These are phyloP conservation scores for Paraconiothyrium sp. DNA, from an alignment of 2,329 filamentous ascomycete genomes.

Conservation along the genomic window DNA sequence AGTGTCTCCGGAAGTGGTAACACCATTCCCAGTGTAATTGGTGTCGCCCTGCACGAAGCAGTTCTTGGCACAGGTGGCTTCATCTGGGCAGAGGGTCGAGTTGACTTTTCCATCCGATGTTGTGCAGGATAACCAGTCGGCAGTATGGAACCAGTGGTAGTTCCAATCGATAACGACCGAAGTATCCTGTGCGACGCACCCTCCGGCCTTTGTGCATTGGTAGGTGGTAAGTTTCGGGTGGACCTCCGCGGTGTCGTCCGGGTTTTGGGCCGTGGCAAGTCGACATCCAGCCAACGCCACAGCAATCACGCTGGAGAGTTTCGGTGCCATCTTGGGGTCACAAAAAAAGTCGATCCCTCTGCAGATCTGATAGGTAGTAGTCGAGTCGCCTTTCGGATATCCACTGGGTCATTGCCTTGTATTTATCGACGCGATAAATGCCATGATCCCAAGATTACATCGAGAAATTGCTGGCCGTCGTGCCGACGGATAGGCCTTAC, in stretches of 20 bases:
- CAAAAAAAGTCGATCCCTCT: neutral
- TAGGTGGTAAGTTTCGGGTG: conserved; percentile 46
- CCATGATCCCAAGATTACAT: neutral
- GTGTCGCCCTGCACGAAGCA: conserved; percentile 63
- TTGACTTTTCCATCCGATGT: conserved; percentile 3
- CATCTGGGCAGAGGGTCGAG: conserved; percentile 36
- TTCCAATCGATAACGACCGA: conserved; percentile 55
- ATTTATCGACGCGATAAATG: neutral
- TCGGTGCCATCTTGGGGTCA: neutral
- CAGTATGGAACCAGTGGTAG: conserved; percentile 59
- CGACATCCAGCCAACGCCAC: conserved; percentile 3
- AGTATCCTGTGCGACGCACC: conserved; percentile 37
- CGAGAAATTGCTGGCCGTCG: conserved; percentile 6
- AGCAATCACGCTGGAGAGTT: neutral
- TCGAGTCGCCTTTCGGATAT: neutral
- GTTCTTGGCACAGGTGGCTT: conserved; percentile 55
- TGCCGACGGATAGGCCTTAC: conserved; percentile 1
- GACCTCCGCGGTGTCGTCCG: conserved; percentile 42
- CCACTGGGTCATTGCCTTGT: neutral
- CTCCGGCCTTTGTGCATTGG: conserved; percentile 39
- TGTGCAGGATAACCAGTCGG: conserved; percentile 46
- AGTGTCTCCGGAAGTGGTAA: conserved; percentile 33
- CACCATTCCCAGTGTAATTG: conserved; percentile 60
- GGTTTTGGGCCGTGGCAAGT: conserved; percentile 4
- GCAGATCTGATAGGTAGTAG: neutral